Evolutionary conservation across 1,284 basidiomycete genomes (phyloP).

Genomic region (Violaceomyces palustris): DNA sequence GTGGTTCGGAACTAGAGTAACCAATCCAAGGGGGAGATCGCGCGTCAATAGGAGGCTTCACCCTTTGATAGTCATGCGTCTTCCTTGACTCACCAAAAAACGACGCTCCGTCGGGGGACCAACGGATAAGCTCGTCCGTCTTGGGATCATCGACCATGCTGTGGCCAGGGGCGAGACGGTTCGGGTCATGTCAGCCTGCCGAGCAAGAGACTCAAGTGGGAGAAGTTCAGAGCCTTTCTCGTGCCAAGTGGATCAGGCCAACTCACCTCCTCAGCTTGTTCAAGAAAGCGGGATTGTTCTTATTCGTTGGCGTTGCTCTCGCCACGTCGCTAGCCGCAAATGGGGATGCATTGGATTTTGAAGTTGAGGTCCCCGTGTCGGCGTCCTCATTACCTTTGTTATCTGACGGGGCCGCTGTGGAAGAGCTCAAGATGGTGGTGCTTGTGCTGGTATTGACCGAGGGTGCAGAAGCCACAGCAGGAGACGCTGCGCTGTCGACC

Average conservation of each 20-base stretch:
- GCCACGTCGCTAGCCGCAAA: conserved; percentile 6
- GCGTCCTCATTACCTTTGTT: neutral
- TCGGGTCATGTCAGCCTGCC: conserved; percentile 5
- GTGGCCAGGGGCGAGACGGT: conserved; percentile 7
- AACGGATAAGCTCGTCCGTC: conserved; percentile 78
- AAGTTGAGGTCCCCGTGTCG: neutral
- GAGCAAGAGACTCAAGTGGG: conserved; percentile 4
- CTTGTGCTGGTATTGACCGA: neutral
- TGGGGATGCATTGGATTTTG: neutral
- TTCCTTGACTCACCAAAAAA: conserved; percentile 78
- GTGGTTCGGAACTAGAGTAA: conserved; percentile 79
- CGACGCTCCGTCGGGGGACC: conserved; percentile 81
- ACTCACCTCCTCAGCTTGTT: conserved; percentile 85
- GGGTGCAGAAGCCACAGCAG: conserved; percentile 1
- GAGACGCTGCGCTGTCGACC: conserved; percentile 8
- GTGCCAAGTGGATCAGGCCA: conserved; percentile 1
- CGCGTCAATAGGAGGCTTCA: neutral
- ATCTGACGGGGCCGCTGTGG: neutral
- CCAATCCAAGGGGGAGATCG: too few relatives aligned
- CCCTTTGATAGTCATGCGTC: neutral
- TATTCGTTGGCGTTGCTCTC: conserved; percentile 33
- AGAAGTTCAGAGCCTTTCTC: neutral
- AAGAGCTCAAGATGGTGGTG: neutral
- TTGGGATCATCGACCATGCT: conserved; percentile 87
- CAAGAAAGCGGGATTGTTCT: conserved; percentile 71